These are phyloP conservation scores for Coniochaeta sp. DNA, from an alignment of 2,329 filamentous ascomycete species.

Conservation along the genomic window DNA sequence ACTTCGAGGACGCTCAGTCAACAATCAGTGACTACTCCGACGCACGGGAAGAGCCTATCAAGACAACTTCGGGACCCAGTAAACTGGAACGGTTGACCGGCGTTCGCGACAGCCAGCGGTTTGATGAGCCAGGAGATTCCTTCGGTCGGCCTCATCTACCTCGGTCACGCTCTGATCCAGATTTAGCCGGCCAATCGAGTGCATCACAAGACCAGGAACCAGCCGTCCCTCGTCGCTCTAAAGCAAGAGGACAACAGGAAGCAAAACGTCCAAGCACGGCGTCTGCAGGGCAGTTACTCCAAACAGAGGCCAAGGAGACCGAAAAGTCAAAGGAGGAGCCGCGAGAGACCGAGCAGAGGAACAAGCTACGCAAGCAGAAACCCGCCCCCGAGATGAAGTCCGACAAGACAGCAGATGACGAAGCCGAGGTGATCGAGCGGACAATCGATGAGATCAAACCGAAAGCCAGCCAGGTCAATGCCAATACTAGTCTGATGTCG, in stretches of 20 bases:
- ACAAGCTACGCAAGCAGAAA: conserved; percentile 2
- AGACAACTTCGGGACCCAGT: neutral
- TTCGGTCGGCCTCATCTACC: neutral
- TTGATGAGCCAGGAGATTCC: neutral
- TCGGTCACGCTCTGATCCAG: neutral
- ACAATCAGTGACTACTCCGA: conserved; percentile 9
- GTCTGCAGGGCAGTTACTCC: neutral
- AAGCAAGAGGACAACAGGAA: neutral
- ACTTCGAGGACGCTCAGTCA: conserved; percentile 14
- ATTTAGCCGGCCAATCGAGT: neutral
- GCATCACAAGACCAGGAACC: neutral
- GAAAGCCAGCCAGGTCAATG: neutral
- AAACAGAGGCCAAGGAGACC: neutral
- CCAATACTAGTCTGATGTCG: neutral
- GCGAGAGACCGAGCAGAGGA: neutral
- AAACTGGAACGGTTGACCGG: neutral
- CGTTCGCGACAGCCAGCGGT: neutral
- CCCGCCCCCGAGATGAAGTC: neutral
- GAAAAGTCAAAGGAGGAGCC: neutral
- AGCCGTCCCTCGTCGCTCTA: neutral
- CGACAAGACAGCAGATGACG: neutral
- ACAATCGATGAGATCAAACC: neutral
- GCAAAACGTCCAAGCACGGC: neutral
- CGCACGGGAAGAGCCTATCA: neutral
- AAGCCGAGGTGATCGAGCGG: neutral